A percentile compares a stretch with the other conserved stretches of the same genome.
Evolutionary conservation across 352 stramenopile species (phyloP).

Genomic region (Phytophthora sp.): DNA sequence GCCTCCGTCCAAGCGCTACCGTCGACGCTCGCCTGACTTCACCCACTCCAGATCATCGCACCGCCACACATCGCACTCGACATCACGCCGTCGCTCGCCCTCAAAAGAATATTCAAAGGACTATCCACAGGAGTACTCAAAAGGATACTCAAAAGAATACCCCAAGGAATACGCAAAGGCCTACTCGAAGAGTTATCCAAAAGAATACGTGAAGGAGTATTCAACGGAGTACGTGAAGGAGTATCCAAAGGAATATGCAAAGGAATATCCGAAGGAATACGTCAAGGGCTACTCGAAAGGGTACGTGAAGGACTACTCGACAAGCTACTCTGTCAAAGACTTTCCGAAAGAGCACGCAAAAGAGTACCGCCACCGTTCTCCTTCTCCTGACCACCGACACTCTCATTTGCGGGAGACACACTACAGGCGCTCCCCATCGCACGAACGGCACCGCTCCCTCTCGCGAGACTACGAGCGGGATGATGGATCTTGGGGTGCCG

Average conservation of each 20-base stretch:
- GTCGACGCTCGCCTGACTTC: slow-evolving; percentile 31
- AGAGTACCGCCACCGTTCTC: slow-evolving; percentile 21
- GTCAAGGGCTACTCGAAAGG: slow-evolving; percentile 16
- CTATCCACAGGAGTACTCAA: slow-evolving; percentile 5
- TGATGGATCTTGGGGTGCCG: slow-evolving; percentile 15
- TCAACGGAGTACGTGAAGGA: slow-evolving; percentile 15
- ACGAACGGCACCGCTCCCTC: slow-evolving; percentile 24
- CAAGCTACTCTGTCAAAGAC: slow-evolving; percentile 6
- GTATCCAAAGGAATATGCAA: slow-evolving; percentile 12
- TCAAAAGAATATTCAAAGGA: slow-evolving; percentile 23
- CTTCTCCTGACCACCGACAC: slow-evolving; percentile 24
- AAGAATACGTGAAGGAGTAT: slow-evolving; percentile 14
- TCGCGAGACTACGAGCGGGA: slow-evolving; percentile 26
- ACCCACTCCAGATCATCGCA: slow-evolving; percentile 25
- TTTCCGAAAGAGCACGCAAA: slow-evolving; percentile 20
- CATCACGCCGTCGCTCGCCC: slow-evolving; percentile 22
- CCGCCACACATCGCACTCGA: slow-evolving; percentile 27
- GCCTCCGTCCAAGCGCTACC: slow-evolving; percentile 30
- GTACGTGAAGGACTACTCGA: slow-evolving; percentile 15
- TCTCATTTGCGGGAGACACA: slow-evolving; percentile 22
- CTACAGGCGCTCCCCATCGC: slow-evolving; percentile 24
- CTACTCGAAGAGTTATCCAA: slow-evolving; percentile 16
- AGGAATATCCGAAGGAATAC: slow-evolving; percentile 21
- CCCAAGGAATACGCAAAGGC: slow-evolving; percentile 18
- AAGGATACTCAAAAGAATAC: slow-evolving; percentile 6